A percentile compares a stretch with the other conserved stretches of the same genome.
phyloP scores from a whole-genome alignment of 257 asterid genomes.

The Jacaranda copaia region DNA sequence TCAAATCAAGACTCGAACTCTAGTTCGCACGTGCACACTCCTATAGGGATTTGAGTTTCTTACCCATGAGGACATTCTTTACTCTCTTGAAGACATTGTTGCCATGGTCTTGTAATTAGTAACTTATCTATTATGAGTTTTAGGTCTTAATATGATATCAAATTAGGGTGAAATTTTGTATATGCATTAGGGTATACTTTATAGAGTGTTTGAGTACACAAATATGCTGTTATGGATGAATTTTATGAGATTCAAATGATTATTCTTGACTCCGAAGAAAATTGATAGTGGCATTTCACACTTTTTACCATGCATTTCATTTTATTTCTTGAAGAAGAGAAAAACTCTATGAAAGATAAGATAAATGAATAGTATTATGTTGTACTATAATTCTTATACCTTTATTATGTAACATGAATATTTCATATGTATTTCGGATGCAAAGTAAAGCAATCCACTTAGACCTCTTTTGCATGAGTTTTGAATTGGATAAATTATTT shows the following conservation, averaged over 20 bases:
- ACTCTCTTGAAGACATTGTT: conserved; percentile 86
- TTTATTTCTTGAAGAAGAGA: background rate
- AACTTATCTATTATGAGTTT: background rate
- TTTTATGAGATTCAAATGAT: background rate
- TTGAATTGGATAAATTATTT: background rate
- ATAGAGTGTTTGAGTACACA: background rate
- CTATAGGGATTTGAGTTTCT: conserved; percentile 84
- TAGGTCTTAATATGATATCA: background rate
- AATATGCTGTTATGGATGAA: background rate
- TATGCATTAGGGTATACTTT: background rate
- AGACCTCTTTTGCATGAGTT: background rate
- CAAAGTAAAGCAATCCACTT: background rate
- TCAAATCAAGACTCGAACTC: conserved; percentile 80
- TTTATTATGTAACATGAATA: background rate
- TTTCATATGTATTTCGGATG: background rate
- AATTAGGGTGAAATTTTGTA: background rate
- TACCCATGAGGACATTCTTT: conserved; percentile 82
- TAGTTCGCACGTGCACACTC: conserved; percentile 87
- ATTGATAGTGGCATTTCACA: background rate
- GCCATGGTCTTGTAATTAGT: conserved; percentile 74
- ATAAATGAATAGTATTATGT: background rate
- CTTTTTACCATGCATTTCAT: background rate
- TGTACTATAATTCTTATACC: background rate
- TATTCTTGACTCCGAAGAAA: background rate
- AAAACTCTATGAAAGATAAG: too few species aligned